phyloP scores from a whole-genome alignment of 768 basidiomycete species.

The Fomitopsis serialis region DNA sequence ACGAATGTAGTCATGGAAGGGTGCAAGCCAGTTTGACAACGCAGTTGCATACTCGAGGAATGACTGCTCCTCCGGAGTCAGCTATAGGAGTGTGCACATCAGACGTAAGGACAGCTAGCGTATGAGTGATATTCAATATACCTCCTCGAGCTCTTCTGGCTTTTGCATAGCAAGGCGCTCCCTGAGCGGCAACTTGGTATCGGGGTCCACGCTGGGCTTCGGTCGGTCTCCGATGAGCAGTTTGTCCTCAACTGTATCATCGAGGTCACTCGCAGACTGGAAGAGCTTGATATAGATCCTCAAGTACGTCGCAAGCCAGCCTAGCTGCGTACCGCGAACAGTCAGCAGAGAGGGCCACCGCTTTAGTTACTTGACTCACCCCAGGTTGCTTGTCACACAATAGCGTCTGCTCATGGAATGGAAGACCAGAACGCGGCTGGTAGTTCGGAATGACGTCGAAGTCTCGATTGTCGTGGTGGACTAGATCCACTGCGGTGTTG shows the following conservation, averaged over 20 bases:
- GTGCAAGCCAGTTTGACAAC: slow-evolving; percentile 71
- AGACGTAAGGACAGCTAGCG: neutral
- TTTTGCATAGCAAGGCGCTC: slow-evolving; percentile 51
- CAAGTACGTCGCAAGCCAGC: slow-evolving; percentile 70
- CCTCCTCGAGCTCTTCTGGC: slow-evolving; percentile 52
- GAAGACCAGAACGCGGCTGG: slow-evolving; percentile 50
- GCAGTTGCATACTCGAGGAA: slow-evolving; percentile 57
- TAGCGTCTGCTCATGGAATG: slow-evolving; percentile 63
- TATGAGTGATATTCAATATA: slow-evolving; percentile 16
- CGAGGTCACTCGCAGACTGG: slow-evolving; percentile 74
- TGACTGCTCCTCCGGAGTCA: slow-evolving; percentile 57
- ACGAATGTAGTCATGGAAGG: slow-evolving; percentile 68
- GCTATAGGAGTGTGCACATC: slow-evolving; percentile 29
- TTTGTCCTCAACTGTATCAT: slow-evolving; percentile 78
- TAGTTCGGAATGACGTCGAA: slow-evolving; percentile 73
- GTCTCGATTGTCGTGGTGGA: slow-evolving; percentile 85
- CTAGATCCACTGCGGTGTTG: slow-evolving; percentile 28
- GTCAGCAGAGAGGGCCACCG: neutral
- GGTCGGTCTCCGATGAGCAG: slow-evolving; percentile 77
- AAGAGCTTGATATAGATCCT: slow-evolving; percentile 75
- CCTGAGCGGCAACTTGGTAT: slow-evolving; percentile 44
- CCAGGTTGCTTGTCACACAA: slow-evolving; percentile 60
- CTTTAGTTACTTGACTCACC: slow-evolving; percentile 34
- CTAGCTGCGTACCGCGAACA: slow-evolving; percentile 36
- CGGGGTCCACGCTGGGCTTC: slow-evolving; percentile 50